Conservation (phyloP, 2,329 filamentous ascomycete genomes). For the Colletotrichum sp. region DNA sequence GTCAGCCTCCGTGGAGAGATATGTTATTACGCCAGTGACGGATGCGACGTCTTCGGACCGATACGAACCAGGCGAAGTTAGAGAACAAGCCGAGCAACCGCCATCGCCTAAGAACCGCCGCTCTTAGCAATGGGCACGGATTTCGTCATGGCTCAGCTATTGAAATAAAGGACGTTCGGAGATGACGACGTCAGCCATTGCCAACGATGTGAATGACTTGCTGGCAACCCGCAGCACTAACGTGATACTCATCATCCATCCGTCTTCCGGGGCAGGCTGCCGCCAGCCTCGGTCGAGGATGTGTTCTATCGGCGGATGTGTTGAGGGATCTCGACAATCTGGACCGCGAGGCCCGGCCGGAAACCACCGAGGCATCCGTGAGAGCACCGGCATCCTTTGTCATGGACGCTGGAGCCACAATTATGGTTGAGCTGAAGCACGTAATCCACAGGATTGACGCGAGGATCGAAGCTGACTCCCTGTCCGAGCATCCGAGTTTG, state of each 20-base stretch:
- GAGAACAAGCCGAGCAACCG: not conserved
- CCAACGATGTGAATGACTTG: not conserved
- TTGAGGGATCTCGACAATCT: not conserved
- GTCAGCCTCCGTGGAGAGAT: not conserved
- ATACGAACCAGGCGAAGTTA: not conserved
- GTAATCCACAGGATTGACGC: not conserved
- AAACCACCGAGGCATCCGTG: not conserved
- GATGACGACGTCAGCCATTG: not conserved
- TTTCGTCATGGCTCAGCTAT: not conserved
- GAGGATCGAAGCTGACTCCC: not conserved
- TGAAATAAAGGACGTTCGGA: not conserved
- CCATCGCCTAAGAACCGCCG: not conserved
- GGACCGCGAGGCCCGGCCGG: not conserved
- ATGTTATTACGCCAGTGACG: not conserved
- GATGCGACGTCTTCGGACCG: not conserved
- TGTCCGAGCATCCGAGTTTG: not conserved
- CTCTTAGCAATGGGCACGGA: not conserved
- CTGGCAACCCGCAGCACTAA: not conserved
- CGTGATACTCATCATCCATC: not conserved
- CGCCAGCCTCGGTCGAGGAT: not conserved
- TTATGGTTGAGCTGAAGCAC: not conserved
- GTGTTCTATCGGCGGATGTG: not conserved
- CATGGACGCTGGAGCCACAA: not conserved
- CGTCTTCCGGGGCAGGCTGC: not conserved
- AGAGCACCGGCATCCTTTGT: not conserved